A percentile compares a stretch with the other conserved stretches of the same genome.
phyloP scores from a whole-genome alignment of 2,329 filamentous ascomycete genomes.

The Talaromyces sp. region DNA sequence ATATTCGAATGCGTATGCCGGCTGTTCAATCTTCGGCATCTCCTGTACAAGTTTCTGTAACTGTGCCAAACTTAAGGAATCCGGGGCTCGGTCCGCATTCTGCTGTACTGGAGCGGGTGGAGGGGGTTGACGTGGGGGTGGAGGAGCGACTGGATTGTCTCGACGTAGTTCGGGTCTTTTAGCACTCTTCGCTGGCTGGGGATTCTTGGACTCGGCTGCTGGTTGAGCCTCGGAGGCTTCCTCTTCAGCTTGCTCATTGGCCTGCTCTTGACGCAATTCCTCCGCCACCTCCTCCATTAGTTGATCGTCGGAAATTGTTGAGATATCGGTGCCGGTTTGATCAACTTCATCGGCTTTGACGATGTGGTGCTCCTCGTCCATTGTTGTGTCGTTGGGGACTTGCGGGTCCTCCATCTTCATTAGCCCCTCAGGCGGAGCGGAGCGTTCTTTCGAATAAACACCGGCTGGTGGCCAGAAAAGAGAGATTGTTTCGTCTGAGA shows the following conservation, averaged over 20 bases:
- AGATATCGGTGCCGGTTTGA: constrained; percentile 51
- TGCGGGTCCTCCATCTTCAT: constrained; percentile 31
- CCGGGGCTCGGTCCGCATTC: constrained; percentile 48
- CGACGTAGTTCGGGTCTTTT: constrained; percentile 42
- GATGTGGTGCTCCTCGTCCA: constrained; percentile 41
- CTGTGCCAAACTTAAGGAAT: constrained; percentile 76
- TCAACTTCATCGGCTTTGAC: constrained; percentile 55
- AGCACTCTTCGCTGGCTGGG: constrained; percentile 20
- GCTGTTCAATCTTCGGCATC: constrained; percentile 68
- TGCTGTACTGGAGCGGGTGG: constrained; percentile 50
- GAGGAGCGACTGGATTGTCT: constrained; percentile 43
- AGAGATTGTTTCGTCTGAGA: background rate
- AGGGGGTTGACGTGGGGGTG: constrained; percentile 46
- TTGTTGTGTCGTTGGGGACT: constrained; percentile 23
- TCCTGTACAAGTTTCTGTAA: constrained; percentile 73
- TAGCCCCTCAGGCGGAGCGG: background rate
- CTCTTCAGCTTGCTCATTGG: constrained; percentile 24
- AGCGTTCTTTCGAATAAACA: constrained; percentile 2
- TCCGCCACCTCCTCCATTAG: constrained; percentile 46
- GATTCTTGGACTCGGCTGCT: constrained; percentile 10
- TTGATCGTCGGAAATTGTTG: constrained; percentile 47
- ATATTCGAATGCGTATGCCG: constrained; percentile 85
- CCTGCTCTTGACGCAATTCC: constrained; percentile 35
- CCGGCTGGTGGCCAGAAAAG: background rate
- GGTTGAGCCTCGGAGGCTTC: constrained; percentile 26